phyloP scores from a whole-genome alignment of 345 rosid genomes.

The Gossypium arboreum region DNA sequence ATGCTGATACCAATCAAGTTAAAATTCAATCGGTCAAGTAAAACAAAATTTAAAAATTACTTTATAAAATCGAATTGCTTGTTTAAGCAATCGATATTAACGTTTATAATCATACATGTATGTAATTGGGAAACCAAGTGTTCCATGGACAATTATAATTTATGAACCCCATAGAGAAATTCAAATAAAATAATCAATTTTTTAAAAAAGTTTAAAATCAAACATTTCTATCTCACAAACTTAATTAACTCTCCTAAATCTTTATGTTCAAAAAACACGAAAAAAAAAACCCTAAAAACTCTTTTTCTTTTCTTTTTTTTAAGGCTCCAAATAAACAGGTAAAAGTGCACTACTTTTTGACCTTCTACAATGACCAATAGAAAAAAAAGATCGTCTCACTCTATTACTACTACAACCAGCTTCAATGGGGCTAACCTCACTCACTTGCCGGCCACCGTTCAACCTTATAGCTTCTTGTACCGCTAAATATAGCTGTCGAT shows the following conservation, averaged over 20 bases:
- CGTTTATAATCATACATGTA: slow-evolving; percentile 18
- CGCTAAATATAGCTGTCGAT: slow-evolving; percentile 51
- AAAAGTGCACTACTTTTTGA: slow-evolving; percentile 62
- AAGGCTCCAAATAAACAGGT: slow-evolving; percentile 62
- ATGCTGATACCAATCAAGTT: accelerated
- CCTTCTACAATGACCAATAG: slow-evolving; percentile 61
- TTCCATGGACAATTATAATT: background rate
- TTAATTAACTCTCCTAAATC: slow-evolving; percentile 24
- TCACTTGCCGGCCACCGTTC: slow-evolving; percentile 32
- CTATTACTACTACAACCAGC: slow-evolving; percentile 39
- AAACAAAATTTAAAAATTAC: background rate
- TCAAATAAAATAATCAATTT: slow-evolving; percentile 18
- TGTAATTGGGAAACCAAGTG: slow-evolving; percentile 5
- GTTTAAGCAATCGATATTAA: slow-evolving; percentile 15
- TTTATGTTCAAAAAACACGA: slow-evolving; percentile 12
- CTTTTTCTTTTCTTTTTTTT: background rate
- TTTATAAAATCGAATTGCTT: background rate
- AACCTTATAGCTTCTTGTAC: slow-evolving; percentile 58
- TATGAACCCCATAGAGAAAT: background rate
- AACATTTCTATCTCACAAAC: slow-evolving; percentile 24
- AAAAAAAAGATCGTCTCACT: slow-evolving; percentile 60
- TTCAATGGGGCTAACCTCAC: slow-evolving; percentile 37
- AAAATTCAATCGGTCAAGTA: no score
- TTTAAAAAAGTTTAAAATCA: slow-evolving; percentile 14
- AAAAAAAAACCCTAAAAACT: slow-evolving; percentile 2